phyloP scores from a whole-genome alignment of 345 rosid species.

The Gossypium stocksii region DNA sequence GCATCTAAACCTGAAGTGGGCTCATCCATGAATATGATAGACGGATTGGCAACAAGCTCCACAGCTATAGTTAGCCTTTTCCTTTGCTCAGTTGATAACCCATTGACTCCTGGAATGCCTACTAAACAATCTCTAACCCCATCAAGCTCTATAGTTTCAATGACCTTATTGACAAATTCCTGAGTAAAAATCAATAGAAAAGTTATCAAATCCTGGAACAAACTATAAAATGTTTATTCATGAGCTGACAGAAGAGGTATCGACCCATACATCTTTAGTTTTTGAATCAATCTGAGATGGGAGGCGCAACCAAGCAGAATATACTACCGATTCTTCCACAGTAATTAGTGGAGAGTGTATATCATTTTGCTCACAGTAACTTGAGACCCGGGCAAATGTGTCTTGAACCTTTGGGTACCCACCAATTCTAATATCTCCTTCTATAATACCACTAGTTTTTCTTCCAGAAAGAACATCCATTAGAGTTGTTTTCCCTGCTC shows the following conservation, averaged over 20 bases:
- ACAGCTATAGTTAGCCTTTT: conserved; percentile 45
- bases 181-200: conserved; percentile 4
- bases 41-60: conserved; percentile 51
- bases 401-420: conserved; percentile 67
- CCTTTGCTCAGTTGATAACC: conserved; percentile 47
- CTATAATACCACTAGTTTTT: conserved; percentile 63
- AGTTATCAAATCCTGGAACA: not conserved
- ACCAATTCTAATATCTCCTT: conserved; percentile 63
- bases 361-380: conserved; percentile 81
- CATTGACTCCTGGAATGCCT: conserved; percentile 38
- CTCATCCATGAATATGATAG: conserved; percentile 48
- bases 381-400: conserved; percentile 73
- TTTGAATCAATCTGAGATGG: conserved; percentile 49
- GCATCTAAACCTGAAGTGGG: conserved; percentile 52
- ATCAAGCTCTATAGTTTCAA: conserved; percentile 43
- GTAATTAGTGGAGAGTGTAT: conserved; percentile 74
- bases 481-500: conserved; percentile 88
- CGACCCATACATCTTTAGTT: conserved; percentile 38
- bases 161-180: conserved; percentile 37
- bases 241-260: not conserved
- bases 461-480: conserved; percentile 83
- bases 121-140: conserved; percentile 35
- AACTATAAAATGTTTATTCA: not conserved
- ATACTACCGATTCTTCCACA: conserved; percentile 51
- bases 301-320: conserved; percentile 51